Evolutionary conservation across 108 stramenopile genomes (phyloP), one percentile per base, ranked within the genome.

Genomic region (Cyclotella kingstonii): DNA sequence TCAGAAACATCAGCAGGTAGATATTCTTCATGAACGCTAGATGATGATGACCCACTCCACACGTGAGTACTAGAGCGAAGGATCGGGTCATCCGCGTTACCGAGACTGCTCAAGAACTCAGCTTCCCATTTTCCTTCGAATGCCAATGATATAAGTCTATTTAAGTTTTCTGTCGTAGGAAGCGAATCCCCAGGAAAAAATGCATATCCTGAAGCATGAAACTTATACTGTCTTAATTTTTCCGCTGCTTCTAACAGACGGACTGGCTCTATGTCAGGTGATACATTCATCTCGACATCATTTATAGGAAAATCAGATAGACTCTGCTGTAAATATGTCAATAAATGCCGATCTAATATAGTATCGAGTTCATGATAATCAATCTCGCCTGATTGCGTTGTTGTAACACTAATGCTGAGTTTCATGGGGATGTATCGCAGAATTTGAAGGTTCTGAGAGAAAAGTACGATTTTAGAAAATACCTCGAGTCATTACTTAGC

Each of bases 341-440:
- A 35, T 8, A 54, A 18, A 9, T 54, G 34, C 5, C 17, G 26
- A 18, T 27, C 35, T 3, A 54, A 14, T 18, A 54, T 54, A 19
- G 9, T 21, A 36, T 35, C 21, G 33, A 54, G 53, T 19, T 54
- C 53, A 36, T 54, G 35, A 11, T 19, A 19, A 35, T 54, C 53
- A 4, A 54, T 36, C 10, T 54, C 35, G 14, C 34, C 53, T 4
- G 53, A 54, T 54, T 4, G 7, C 31, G 49, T 30, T 50, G 49
- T 50, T 29, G 28, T 29, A 11, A 50, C 12, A 29, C 27, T 50
- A 2, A 50, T n/a, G 2, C 27, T 29, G 49, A 50, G 49, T 29
- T 50, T 21, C 1, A 50, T 50, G 12, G 49, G 49, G 1, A 50
- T 29, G 27, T 50, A 50, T 14, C 49, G 49, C 22, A 50, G 25